phyloP scores from a whole-genome alignment of 495 filamentous ascomycete genomes.

The Aspergillus cavernicola region DNA sequence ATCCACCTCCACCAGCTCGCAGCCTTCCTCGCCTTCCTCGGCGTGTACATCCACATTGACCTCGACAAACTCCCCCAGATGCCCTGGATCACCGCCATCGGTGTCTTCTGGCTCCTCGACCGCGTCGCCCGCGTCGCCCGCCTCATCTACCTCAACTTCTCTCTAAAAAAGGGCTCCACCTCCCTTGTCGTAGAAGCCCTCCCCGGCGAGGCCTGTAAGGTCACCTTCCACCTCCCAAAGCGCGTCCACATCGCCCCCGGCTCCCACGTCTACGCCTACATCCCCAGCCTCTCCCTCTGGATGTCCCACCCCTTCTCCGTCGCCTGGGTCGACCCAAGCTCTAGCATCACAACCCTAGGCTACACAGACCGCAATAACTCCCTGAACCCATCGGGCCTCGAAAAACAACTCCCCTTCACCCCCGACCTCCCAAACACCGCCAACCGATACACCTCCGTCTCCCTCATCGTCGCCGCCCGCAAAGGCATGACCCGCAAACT shows the following conservation, averaged over 20 bases:
- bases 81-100: conserved; percentile 56
- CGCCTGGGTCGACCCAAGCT: conserved; percentile 48
- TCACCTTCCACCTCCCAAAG: conserved; percentile 72
- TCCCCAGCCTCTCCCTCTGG: conserved; percentile 70
- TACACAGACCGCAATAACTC: background rate
- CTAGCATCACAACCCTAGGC: conserved; percentile 17
- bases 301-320: conserved; percentile 61
- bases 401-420: conserved; percentile 35
- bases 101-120: conserved; percentile 64
- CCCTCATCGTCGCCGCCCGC: conserved; percentile 72
- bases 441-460: conserved; percentile 55
- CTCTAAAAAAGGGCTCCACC: conserved; percentile 34
- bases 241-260: conserved; percentile 71
- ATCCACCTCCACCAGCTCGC: conserved; percentile 72
- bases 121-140: conserved; percentile 52
- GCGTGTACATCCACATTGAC: conserved; percentile 67
- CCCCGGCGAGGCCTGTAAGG: conserved; percentile 52
- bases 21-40: conserved; percentile 59
- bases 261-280: conserved; percentile 77
- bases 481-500: conserved; percentile 80
- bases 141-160: conserved; percentile 58
- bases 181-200: conserved; percentile 47
- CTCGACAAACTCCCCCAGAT: conserved; percentile 57
- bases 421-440: background rate
- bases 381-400: conserved; percentile 26